Evolutionary conservation across 495 filamentous ascomycete species (phyloP), one percentile per base, ranked within the genome.

Genomic region (Penicillium nucicola): DNA sequence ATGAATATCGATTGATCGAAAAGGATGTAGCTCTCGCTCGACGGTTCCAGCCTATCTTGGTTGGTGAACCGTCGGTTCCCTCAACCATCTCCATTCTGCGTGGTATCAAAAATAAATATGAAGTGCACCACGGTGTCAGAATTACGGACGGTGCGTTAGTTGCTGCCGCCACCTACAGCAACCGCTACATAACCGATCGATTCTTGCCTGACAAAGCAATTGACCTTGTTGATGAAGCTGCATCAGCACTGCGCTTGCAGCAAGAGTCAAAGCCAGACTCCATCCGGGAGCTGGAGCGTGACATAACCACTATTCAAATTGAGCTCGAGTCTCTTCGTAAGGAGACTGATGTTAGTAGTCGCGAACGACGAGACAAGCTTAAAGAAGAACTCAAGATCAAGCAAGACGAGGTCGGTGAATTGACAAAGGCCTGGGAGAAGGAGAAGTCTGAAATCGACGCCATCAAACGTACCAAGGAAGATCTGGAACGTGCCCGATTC

Each of bases 151-250:
- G 84, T 17, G 92, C 93, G 11, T 76, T 97, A 14, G 92, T 98
- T 6, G 88, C 93, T 4, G 93, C 93, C 14, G 92, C 93, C 8
- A 88, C 87, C 0, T 88, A 92, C 65, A 91, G 87, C 45, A 97
- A 97, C 59, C 88, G 93, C 25, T 98, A 98, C 61, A 93, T 98
- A 54, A 96, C 90, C 36, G 92, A 97, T 63, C 87, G 93, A 31
- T 97, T 95, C 66, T 76, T 97, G 1, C 92, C 93, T 1, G 92
- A 97, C 67, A 97, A 97, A 62, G 93, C 93, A 6, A 98, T 98
- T 52, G 93, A 98, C 66, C 65, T 98, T 42, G 89, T 98, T 55
- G 93, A 98, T 62, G 93, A 97, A 70, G 93, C 93, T 12, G 92
- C 93, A 4, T 95, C 89, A 33, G 88, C 89, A 11, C 74, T 97